Percentiles rank a stretch among this genome's conserved stretches.
Evolutionary conservation across 2,329 filamentous ascomycete species (phyloP).

Genomic region (Rhynchosporium graminicola): DNA sequence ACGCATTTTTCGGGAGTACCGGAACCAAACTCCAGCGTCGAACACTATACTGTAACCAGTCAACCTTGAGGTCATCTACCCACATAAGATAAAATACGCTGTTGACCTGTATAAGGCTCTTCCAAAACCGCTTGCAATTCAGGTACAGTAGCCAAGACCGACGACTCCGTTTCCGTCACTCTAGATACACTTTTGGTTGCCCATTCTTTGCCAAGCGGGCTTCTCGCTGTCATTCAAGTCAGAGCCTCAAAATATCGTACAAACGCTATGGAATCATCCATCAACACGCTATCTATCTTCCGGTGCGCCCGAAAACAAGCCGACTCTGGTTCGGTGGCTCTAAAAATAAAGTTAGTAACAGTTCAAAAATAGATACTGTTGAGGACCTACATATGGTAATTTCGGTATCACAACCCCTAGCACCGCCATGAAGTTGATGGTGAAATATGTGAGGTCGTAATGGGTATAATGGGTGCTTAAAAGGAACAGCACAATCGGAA

Average conservation of each 20-base stretch:
- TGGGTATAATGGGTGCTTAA: slow-evolving; percentile 99
- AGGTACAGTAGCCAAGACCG: slow-evolving; percentile 19
- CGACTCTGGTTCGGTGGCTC: slow-evolving; percentile 78
- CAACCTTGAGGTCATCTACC: background rate
- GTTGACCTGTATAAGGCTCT: background rate
- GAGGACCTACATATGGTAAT: slow-evolving; percentile 76
- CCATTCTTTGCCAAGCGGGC: slow-evolving; percentile 32
- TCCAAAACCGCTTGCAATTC: slow-evolving; percentile 10
- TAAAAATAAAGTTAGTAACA: slow-evolving; percentile 43
- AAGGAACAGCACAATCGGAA: slow-evolving; percentile 91
- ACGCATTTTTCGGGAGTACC: background rate
- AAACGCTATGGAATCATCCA: slow-evolving; percentile 35
- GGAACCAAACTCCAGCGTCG: background rate
- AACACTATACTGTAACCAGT: background rate
- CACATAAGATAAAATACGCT: background rate
- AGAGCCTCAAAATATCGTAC: slow-evolving; percentile 38
- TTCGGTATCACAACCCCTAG: slow-evolving; percentile 95
- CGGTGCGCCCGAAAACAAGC: slow-evolving; percentile 68
- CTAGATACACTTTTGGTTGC: slow-evolving; percentile 37
- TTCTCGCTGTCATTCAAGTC: slow-evolving; percentile 33
- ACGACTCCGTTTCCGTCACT: slow-evolving; percentile 32
- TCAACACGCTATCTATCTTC: slow-evolving; percentile 52
- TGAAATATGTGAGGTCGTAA: slow-evolving; percentile 95
- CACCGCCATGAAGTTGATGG: slow-evolving; percentile 93
- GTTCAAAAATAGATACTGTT: slow-evolving; percentile 1